These are phyloP conservation scores for Dimargaris cristalligena DNA, from an alignment of 192 early-diverging fungal species.

Conservation along the genomic window DNA sequence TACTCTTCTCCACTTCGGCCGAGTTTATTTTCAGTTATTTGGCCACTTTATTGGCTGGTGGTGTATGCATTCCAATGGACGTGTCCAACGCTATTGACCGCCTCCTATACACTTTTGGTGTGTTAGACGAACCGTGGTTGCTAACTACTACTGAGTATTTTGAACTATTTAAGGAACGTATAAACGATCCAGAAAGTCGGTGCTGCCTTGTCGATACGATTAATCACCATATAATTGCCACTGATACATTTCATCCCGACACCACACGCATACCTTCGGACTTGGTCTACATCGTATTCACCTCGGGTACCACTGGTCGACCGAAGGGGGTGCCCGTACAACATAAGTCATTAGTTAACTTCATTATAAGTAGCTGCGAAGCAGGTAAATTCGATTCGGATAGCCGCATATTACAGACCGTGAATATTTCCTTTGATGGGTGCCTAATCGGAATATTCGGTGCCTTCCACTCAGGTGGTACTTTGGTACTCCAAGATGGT, in stretches of 20 bases:
- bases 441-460: neutral
- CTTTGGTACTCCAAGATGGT: neutral
- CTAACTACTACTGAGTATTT: neutral
- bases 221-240: no score
- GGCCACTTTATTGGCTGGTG: neutral
- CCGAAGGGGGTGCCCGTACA: neutral
- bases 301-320: neutral
- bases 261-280: neutral
- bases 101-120: neutral
- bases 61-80: neutral
- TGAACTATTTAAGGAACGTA: neutral
- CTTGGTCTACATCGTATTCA: neutral
- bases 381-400: no score
- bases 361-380: neutral
- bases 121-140: neutral
- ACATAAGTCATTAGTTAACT: slow-evolving; percentile 4
- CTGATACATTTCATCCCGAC: neutral
- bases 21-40: neutral
- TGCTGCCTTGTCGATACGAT: neutral
- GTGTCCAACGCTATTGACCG: neutral
- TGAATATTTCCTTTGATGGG: slow-evolving; percentile 5
- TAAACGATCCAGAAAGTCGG: neutral
- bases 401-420: neutral
- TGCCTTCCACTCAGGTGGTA: neutral
- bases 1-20: neutral